Evolutionary conservation across 192 early-diverging fungal genomes (phyloP), one percentile per base, ranked within the genome.

Genomic region (Mortierella alpina): DNA sequence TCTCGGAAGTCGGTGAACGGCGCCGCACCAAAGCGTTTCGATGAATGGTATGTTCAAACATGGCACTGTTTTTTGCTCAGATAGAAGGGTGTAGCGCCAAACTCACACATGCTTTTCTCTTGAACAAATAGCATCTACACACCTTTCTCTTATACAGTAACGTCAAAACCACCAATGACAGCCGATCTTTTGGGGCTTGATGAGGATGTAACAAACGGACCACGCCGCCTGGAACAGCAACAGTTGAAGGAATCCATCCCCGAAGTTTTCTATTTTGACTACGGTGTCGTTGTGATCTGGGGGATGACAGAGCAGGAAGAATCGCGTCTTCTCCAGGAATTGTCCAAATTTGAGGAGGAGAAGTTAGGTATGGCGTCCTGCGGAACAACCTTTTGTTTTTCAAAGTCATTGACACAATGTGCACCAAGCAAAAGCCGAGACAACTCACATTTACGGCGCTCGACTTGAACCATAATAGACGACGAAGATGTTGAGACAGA

Each of bases 231-330:
- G 39, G 59, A 63, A 15, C 63, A 70, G 17, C 63, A 76, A 39
- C 74, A 53, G 18, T 15, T 66, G 17, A 73, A 64, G 20, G 72
- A 82, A 45, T 53, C 59, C 2, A 73, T 79, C 7, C 86, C 88
- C 44, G 95, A 97, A 81, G 83, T 95, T 54, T 91, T 97, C 72
- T 90, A 92, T 59, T 97, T 99, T 82, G 96, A 96, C 74, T 97
- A 97, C 77, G 96, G 96, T 46, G 96, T 97, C 8, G 90, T 95
- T 14, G 97, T 99, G 0, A 93, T 99, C 72, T 99, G 97, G 97
- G 96, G 96, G 44, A 94, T 97, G 90, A 88, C 91, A 39, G 91
- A 93, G 64, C 78, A 87, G 22, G 96, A 99, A 68, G 96, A 98
- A 66, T 82, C 87, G 23, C 83, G 86, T 54, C 81, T 97, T 46